phyloP scores from a whole-genome alignment of 352 stramenopile species.

The Phytophthora uliginosa region DNA sequence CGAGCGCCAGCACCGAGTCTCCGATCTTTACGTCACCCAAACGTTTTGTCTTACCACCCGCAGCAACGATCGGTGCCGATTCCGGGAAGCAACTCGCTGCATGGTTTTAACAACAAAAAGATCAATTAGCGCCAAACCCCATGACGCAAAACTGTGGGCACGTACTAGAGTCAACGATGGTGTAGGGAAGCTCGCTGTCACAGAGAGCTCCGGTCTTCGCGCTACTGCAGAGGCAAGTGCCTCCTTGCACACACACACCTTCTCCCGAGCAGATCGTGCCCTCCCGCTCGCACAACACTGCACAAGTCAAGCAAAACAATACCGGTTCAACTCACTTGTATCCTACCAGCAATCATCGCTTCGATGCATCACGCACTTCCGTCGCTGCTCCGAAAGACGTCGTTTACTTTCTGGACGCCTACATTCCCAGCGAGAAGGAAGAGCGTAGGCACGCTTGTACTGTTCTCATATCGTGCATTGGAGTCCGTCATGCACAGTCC shows the following conservation, averaged over 20 bases:
- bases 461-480: slow-evolving; percentile 63
- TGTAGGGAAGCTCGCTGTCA: slow-evolving; percentile 58
- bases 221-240: slow-evolving; percentile 72
- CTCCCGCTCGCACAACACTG: slow-evolving; percentile 82
- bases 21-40: slow-evolving; percentile 48
- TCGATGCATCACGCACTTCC: slow-evolving; percentile 54
- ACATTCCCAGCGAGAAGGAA: slow-evolving; percentile 78
- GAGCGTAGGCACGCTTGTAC: slow-evolving; percentile 64
- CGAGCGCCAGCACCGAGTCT: slow-evolving; percentile 65
- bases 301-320: slow-evolving; percentile 16
- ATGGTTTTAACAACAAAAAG: slow-evolving; percentile 26
- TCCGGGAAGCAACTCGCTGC: slow-evolving; percentile 73
- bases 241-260: slow-evolving; percentile 72
- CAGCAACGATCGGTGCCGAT: slow-evolving; percentile 46
- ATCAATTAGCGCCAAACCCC: slow-evolving; percentile 11
- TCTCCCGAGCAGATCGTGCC: slow-evolving; percentile 74
- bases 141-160: neutral
- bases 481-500: slow-evolving; percentile 57
- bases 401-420: slow-evolving; percentile 77
- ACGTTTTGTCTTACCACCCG: slow-evolving; percentile 33
- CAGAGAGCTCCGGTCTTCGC: slow-evolving; percentile 71
- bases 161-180: slow-evolving; percentile 56
- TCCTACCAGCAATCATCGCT: neutral
- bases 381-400: slow-evolving; percentile 75
- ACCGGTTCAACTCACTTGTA: neutral